A percentile compares a stretch with the other conserved stretches of the same genome.
These are phyloP conservation scores for Russula ochroleuca DNA, from an alignment of 768 basidiomycete species.

Conservation along the genomic window DNA sequence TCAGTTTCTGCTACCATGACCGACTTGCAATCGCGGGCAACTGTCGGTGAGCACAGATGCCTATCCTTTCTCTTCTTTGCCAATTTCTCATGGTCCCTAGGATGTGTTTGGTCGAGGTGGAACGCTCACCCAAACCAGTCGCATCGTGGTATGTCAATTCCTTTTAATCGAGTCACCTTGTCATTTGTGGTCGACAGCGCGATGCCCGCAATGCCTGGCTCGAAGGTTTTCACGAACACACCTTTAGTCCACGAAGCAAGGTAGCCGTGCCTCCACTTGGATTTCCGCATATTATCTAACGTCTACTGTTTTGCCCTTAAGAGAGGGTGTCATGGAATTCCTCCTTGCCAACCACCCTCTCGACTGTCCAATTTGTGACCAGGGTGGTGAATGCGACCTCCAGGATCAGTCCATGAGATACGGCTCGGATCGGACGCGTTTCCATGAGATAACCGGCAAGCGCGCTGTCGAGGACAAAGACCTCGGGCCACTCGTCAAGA, in stretches of 20 bases:
- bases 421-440: conserved; percentile 93
- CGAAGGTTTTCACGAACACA: conserved; percentile 90
- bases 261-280: conserved; percentile 36
- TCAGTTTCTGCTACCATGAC: conserved; percentile 83
- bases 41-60: conserved; percentile 68
- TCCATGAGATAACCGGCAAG: conserved; percentile 98
- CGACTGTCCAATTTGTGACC: conserved; percentile 98
- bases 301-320: conserved; percentile 30
- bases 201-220: conserved; percentile 95
- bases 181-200: conserved; percentile 49
- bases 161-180: neutral
- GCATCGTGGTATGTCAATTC: conserved; percentile 70
- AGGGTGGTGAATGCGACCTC: conserved; percentile 97
- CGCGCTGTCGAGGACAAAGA: conserved; percentile 98
- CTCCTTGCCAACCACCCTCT: conserved; percentile 95
- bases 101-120: conserved; percentile 99
- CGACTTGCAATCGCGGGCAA: conserved; percentile 97
- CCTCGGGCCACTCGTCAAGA: conserved; percentile 96
- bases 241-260: conserved; percentile 86
- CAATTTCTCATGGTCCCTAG: conserved; percentile 38
- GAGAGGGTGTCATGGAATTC: conserved; percentile 99
- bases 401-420: conserved; percentile 99
- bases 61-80: neutral
- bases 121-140: conserved; percentile 89
- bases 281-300: conserved; percentile 26